Base-by-base conservation (phyloP, 139 green algal species). In the Chlamydomonas urium region DNA sequence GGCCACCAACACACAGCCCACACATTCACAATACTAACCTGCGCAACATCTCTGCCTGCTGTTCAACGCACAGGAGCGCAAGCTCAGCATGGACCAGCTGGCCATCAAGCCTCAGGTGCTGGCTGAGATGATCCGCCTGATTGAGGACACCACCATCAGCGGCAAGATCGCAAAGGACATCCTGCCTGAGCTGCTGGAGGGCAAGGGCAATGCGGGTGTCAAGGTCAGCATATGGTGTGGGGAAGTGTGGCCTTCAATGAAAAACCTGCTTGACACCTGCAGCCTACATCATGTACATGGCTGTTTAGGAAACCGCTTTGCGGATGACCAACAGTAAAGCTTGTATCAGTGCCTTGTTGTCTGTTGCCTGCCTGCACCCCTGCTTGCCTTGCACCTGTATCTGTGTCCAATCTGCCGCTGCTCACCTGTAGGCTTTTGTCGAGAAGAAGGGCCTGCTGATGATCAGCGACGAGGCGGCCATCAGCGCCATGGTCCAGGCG, bases 111-210 rank as follows among this genome's bases (percentile, higher is more conserved):
- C 92, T 2, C 53, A 65, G 1, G 78, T 74, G 0, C 83, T 98
- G 24, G 89, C 87, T 5, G 92, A 98, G 75, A 91, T 98, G 84
- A 89, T 98, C n/a, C 14, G 4, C 3, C 81, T 98, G 2, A 98
- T 99, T 34, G 90, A 97, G 66, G 36, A 66, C 47, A 33, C 2
- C 37, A 69, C 38, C 19, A 97, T 99, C 79, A 95, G 86, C 72
- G 94, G 94, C 74, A 98, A 98, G 83, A 98, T 99, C 66, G 94
- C 82, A 33, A 99, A 99, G 77, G 88, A 98, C 58, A 70, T 97
- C 48, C 80, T 97, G 73, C 90, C 93, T 1, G 80, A 89, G 2
- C 83, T 97, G 50, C 74, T 96, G 29, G 47, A 90, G 63, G 90
- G 88, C 1, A 67, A 79, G 57, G 83, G 76, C 36, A 80, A 84